Evolutionary conservation across 2,329 filamentous ascomycete genomes (phyloP).

Genomic region (Colletotrichum shisoi): DNA sequence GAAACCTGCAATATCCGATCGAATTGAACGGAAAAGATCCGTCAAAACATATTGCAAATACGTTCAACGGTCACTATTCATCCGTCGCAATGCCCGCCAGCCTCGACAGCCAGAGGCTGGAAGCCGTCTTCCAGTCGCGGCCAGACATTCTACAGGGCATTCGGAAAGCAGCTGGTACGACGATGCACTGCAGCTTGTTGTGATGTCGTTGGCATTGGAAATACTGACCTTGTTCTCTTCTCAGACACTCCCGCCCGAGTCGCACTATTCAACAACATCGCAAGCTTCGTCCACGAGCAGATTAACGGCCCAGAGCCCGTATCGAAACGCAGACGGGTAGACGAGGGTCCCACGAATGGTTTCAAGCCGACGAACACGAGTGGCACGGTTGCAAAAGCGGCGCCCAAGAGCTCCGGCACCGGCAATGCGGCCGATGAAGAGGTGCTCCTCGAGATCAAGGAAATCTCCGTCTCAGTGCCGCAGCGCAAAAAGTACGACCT

Average conservation of each 20-base stretch:
- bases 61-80: background rate
- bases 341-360: constrained; percentile 49
- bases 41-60: background rate
- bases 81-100: constrained; percentile 50
- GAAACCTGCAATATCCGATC: background rate
- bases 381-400: constrained; percentile 39
- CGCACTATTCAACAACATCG: constrained; percentile 65
- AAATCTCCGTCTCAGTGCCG: constrained; percentile 72
- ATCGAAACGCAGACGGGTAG: constrained; percentile 62
- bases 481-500: constrained; percentile 74
- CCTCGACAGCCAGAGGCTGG: constrained; percentile 61
- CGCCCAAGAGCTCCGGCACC: constrained; percentile 40
- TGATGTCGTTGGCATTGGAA: background rate
- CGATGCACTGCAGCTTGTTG: background rate
- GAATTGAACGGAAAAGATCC: background rate
- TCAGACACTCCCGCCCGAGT: constrained; percentile 61
- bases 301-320: constrained; percentile 56
- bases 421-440: constrained; percentile 58
- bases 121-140: constrained; percentile 62
- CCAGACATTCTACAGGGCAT: constrained; percentile 66
- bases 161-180: constrained; percentile 60
- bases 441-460: constrained; percentile 67
- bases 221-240: background rate
- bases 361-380: constrained; percentile 42
- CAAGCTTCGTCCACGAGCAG: constrained; percentile 58